These are phyloP conservation scores for Zygoascus flipseniorum DNA, from an alignment of 805 yeast genomes.

Conservation along the genomic window DNA sequence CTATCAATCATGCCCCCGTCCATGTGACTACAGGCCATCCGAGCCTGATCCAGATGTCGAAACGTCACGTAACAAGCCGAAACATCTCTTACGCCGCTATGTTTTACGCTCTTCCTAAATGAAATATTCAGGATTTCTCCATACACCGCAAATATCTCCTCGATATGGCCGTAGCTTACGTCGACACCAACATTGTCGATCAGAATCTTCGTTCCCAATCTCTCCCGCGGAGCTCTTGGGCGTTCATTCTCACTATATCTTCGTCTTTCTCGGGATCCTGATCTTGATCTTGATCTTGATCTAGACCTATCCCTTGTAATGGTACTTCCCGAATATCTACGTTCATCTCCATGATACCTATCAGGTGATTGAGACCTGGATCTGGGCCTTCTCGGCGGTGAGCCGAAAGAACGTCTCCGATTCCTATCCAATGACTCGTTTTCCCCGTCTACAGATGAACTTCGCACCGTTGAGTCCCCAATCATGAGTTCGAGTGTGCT, in stretches of 20 bases:
- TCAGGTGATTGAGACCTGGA: constrained; percentile 2
- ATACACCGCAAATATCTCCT: constrained; percentile 15
- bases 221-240: not conserved
- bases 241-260: constrained; percentile 4
- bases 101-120: not conserved
- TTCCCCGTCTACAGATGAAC: not conserved
- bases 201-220: constrained; percentile 1
- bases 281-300: constrained; percentile 1
- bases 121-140: constrained; percentile 10
- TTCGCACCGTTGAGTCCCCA: not conserved
- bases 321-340: not conserved
- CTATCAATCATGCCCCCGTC: constrained; percentile 15
- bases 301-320: not conserved
- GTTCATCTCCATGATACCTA: not conserved
- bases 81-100: not conserved
- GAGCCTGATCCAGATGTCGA: constrained; percentile 8
- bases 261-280: constrained; percentile 2
- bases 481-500: not conserved
- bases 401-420: not conserved
- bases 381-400: not conserved
- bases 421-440: not conserved
- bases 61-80: constrained; percentile 6
- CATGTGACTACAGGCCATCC: constrained; percentile 9
- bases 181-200: constrained; percentile 2
- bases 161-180: constrained; percentile 6